Conservation (phyloP, 2,329 filamentous ascomycete genomes). For the Talaromyces atroroseus region DNA sequence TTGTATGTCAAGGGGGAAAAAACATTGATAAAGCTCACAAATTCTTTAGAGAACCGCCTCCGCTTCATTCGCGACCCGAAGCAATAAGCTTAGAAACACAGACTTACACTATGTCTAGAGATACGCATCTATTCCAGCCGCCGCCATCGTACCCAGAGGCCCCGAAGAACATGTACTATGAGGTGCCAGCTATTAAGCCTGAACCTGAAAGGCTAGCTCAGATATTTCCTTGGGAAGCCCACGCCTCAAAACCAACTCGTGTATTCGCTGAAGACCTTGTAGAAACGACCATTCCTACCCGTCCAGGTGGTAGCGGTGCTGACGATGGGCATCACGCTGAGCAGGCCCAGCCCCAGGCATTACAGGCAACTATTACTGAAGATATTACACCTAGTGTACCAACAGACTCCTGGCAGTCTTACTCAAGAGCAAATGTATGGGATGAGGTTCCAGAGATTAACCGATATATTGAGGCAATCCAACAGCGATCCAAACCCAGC, state of each 20-base stretch:
- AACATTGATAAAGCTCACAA: slow-evolving; percentile 18
- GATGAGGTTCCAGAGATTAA: slow-evolving; percentile 86
- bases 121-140: slow-evolving; percentile 68
- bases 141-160: slow-evolving; percentile 74
- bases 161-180: slow-evolving; percentile 82
- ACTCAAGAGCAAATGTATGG: slow-evolving; percentile 77
- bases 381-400: slow-evolving; percentile 24
- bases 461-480: slow-evolving; percentile 73
- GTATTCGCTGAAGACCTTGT: slow-evolving; percentile 37
- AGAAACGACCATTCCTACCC: slow-evolving; percentile 4
- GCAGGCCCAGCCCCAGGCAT: background rate
- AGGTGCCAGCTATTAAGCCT: slow-evolving; percentile 59
- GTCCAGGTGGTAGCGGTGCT: background rate
- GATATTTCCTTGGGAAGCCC: slow-evolving; percentile 87
- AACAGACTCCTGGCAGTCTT: slow-evolving; percentile 65
- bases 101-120: slow-evolving; percentile 77
- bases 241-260: slow-evolving; percentile 55
- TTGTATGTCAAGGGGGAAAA: background rate
- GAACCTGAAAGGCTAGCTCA: slow-evolving; percentile 56
- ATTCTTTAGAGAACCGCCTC: slow-evolving; percentile 53
- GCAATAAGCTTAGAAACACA: slow-evolving; percentile 74
- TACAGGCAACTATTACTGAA: background rate
- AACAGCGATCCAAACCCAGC: slow-evolving; percentile 33
- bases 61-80: slow-evolving; percentile 68
- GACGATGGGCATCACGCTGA: background rate